A percentile compares a stretch with the other conserved stretches of the same genome.
phyloP scores from a whole-genome alignment of 805 yeast genomes.

The Kuraishia borneana region DNA sequence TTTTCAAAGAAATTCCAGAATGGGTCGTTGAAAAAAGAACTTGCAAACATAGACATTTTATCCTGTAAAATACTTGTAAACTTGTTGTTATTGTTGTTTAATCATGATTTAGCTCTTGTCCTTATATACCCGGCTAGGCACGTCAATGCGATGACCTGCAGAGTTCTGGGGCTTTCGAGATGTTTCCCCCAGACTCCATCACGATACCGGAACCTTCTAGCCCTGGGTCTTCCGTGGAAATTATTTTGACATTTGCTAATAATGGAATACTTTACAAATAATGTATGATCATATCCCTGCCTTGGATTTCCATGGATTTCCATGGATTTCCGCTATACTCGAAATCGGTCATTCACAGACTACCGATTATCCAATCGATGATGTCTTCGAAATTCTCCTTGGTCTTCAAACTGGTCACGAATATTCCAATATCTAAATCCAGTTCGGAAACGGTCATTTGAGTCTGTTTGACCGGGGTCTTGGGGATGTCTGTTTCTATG shows the following conservation, averaged over 20 bases:
- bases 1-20: conserved; percentile 25
- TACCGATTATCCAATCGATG: conserved; percentile 11
- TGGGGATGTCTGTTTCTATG: background rate
- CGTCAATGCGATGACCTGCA: background rate
- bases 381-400: conserved; percentile 9
- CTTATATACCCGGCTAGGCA: background rate
- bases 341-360: background rate
- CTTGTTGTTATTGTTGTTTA: background rate
- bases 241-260: too few species aligned
- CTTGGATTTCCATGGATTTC: too few species aligned
- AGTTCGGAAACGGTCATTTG: conserved; percentile 6
- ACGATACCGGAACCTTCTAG: too few species aligned
- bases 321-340: background rate
- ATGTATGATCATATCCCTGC: too few species aligned
- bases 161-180: background rate
- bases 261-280: too few species aligned
- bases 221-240: too few species aligned
- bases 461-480: background rate
- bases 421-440: conserved; percentile 12
- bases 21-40: conserved; percentile 15
- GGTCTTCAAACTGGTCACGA: conserved; percentile 10
- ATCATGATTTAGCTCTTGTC: background rate
- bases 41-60: conserved; percentile 5
- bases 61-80: background rate
- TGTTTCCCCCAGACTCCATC: too few species aligned